Evolutionary conservation across 805 yeast species (phyloP).

Genomic region (Wickerhamia fluorescens): DNA sequence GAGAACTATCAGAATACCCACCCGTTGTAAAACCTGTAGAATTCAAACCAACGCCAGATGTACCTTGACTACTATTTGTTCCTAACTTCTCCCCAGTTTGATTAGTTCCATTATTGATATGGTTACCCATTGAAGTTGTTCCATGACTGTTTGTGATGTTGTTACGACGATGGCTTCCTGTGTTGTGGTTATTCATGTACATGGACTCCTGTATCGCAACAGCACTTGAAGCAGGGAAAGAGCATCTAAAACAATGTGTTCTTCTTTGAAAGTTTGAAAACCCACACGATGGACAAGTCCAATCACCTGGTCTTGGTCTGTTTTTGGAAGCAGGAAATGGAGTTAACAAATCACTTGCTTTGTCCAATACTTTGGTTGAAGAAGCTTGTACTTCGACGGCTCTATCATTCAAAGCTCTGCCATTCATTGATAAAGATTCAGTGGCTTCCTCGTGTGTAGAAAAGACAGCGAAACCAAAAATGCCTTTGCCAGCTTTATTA

Average conservation of each 20-base stretch:
- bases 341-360: slow-evolving; percentile 72
- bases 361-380: slow-evolving; percentile 66
- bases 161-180: slow-evolving; percentile 4
- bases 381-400: slow-evolving; percentile 85
- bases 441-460: slow-evolving; percentile 80
- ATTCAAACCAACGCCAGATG: too few species aligned
- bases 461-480: slow-evolving; percentile 81
- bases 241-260: slow-evolving; percentile 89
- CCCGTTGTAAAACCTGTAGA: too few species aligned
- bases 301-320: slow-evolving; percentile 92
- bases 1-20: too few species aligned
- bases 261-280: slow-evolving; percentile 91
- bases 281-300: slow-evolving; percentile 97
- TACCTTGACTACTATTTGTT: too few species aligned
- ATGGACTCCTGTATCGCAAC: slow-evolving; percentile 62
- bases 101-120: too few species aligned
- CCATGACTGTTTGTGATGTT: too few species aligned
- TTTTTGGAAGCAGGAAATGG: slow-evolving; percentile 83
- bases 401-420: slow-evolving; percentile 64
- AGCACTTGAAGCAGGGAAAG: slow-evolving; percentile 76
- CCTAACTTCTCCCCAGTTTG: too few species aligned
- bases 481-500: slow-evolving; percentile 35
- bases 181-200: slow-evolving; percentile 26
- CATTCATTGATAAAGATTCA: slow-evolving; percentile 72
- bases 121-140: slow-evolving; percentile 1